phyloP scores from a whole-genome alignment of 2,329 filamentous ascomycete species.

The Zymoseptoria pseudotritici region DNA sequence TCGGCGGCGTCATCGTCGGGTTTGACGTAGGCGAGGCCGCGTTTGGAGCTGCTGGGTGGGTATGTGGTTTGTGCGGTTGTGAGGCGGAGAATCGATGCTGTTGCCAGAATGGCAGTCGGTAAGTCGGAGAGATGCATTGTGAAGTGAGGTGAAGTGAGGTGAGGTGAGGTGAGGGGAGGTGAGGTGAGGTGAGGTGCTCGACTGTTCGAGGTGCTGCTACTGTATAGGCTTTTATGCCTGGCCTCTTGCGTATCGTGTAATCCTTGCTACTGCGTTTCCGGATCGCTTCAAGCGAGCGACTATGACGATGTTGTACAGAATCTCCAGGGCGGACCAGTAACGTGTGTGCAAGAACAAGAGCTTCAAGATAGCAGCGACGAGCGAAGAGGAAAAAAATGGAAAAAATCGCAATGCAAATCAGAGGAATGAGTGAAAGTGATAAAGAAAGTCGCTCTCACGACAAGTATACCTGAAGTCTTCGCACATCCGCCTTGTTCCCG shows the following conservation, averaged over 20 bases:
- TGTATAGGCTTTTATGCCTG: neutral
- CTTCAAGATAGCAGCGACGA: neutral
- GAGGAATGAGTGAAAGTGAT: neutral
- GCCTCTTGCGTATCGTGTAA: neutral
- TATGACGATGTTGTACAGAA: neutral
- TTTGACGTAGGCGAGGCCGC: slow-evolving; percentile 64
- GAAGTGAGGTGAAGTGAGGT: no score
- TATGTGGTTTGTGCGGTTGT: neutral
- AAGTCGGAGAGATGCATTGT: neutral
- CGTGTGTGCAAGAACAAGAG: neutral
- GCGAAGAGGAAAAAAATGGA: neutral
- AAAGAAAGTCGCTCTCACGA: neutral
- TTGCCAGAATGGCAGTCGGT: neutral
- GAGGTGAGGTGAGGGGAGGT: slow-evolving; percentile 35
- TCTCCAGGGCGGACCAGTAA: neutral
- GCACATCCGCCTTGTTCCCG: neutral
- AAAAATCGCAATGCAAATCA: neutral
- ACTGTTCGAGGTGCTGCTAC: slow-evolving; percentile 39
- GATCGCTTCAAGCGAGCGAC: neutral
- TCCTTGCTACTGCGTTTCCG: neutral
- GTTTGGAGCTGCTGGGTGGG: slow-evolving; percentile 47
- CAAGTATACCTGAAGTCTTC: neutral
- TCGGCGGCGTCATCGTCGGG: slow-evolving; percentile 50
- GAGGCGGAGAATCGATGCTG: neutral
- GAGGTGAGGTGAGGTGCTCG: slow-evolving; percentile 32